Evolutionary conservation across 768 basidiomycete species (phyloP).

Genomic region (Lepiota venenata): DNA sequence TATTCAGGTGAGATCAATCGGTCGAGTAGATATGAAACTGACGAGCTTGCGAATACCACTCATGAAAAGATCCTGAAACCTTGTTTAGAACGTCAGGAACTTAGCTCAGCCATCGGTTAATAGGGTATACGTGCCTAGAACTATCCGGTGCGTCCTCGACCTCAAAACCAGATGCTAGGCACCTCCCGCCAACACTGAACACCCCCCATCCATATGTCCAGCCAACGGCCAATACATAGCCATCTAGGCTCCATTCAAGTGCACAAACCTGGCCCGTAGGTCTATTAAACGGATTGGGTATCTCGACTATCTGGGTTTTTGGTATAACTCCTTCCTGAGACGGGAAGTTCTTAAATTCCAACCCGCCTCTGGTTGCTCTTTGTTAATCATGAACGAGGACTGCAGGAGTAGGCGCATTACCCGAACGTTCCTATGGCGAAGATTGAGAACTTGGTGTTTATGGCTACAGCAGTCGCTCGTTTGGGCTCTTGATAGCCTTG

Average conservation of each 20-base stretch:
- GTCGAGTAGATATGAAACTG: constrained; percentile 21
- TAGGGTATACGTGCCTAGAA: constrained; percentile 35
- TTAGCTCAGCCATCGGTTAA: background rate
- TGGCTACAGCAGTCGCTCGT: constrained; percentile 58
- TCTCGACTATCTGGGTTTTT: constrained; percentile 54
- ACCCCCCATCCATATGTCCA: constrained; percentile 91
- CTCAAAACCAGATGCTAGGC: constrained; percentile 76
- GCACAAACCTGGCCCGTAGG: constrained; percentile 59
- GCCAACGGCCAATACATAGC: constrained; percentile 90
- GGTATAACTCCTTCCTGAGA: constrained; percentile 55
- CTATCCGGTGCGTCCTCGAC: constrained; percentile 60
- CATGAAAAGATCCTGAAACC: constrained; percentile 86
- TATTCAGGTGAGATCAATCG: constrained; percentile 1
- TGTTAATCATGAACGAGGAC: background rate
- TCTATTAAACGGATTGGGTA: constrained; percentile 59
- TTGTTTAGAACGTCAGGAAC: constrained; percentile 14
- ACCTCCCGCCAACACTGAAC: constrained; percentile 86
- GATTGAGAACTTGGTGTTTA: constrained; percentile 81
- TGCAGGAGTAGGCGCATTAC: constrained; percentile 30
- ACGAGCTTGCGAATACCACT: constrained; percentile 74
- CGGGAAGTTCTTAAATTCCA: constrained; percentile 70
- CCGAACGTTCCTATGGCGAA: constrained; percentile 75
- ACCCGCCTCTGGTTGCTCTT: constrained; percentile 45
- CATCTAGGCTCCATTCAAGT: constrained; percentile 94
- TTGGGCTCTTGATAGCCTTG: constrained; percentile 60